phyloP scores from a whole-genome alignment of 1,139 yeast species.

The Pichia sp. region DNA sequence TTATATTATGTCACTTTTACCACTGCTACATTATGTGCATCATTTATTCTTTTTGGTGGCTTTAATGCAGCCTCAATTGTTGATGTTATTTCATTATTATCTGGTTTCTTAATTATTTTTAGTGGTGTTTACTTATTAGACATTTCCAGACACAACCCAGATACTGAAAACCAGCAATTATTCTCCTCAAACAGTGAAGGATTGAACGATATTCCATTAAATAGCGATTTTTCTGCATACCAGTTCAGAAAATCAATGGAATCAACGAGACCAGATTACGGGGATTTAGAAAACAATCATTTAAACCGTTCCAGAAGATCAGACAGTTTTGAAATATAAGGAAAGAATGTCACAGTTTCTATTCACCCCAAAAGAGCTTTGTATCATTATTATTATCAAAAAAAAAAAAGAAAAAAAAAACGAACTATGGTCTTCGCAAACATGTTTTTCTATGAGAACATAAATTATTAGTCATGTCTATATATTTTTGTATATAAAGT shows the following conservation, averaged over 20 bases:
- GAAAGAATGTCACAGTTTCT: too few relatives aligned
- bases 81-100: slow-evolving; percentile 75
- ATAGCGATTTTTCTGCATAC: slow-evolving; percentile 75
- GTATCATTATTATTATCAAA: too few relatives aligned
- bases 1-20: slow-evolving; percentile 88
- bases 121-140: slow-evolving; percentile 82
- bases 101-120: slow-evolving; percentile 83
- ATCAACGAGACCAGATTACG: slow-evolving; percentile 39
- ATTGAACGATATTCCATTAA: slow-evolving; percentile 73
- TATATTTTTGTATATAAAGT: too few relatives aligned
- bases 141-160: slow-evolving; percentile 64
- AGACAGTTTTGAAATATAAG: slow-evolving; percentile 49
- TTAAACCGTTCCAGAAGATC: slow-evolving; percentile 60
- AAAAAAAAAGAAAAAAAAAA: too few relatives aligned
- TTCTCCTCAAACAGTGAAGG: slow-evolving; percentile 40
- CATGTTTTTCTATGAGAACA: too few relatives aligned
- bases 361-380: too few relatives aligned
- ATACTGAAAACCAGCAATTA: slow-evolving; percentile 35
- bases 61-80: slow-evolving; percentile 80
- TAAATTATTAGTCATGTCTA: too few relatives aligned
- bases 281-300: slow-evolving; percentile 28
- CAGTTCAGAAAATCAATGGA: slow-evolving; percentile 62
- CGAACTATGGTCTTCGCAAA: too few relatives aligned
- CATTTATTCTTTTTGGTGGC: slow-evolving; percentile 80
- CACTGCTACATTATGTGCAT: slow-evolving; percentile 79